Evolutionary conservation across 768 basidiomycete genomes (phyloP).

Genomic region (Stropharia rugosoannulata): DNA sequence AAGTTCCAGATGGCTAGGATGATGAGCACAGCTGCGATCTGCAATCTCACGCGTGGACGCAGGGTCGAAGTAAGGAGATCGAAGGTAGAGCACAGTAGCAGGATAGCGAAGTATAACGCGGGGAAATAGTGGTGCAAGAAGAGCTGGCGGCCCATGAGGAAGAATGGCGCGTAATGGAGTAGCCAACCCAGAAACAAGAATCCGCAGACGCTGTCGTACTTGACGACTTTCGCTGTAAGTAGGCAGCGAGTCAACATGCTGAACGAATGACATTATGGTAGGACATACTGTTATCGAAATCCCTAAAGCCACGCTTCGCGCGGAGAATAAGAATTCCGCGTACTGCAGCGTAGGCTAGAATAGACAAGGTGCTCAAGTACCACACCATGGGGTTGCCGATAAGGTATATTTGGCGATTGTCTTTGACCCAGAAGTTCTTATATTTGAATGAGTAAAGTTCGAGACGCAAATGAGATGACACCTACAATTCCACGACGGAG

Average conservation of each 20-base stretch:
- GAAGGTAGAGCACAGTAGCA: slow-evolving; percentile 75
- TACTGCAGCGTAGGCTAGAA: slow-evolving; percentile 63
- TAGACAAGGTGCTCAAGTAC: slow-evolving; percentile 79
- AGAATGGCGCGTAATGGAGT: slow-evolving; percentile 96
- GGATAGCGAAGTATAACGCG: slow-evolving; percentile 90
- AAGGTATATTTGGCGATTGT: slow-evolving; percentile 93
- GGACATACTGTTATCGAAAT: slow-evolving; percentile 86
- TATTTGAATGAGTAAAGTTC: slow-evolving; percentile 7
- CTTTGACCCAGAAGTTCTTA: slow-evolving; percentile 98
- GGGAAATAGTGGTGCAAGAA: slow-evolving; percentile 99
- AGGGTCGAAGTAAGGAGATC: slow-evolving; percentile 83
- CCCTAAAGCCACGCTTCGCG: slow-evolving; percentile 86
- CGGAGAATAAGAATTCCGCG: slow-evolving; percentile 84
- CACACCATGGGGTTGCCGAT: slow-evolving; percentile 94
- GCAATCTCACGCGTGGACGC: slow-evolving; percentile 72
- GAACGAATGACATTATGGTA: background rate
- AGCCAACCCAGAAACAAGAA: slow-evolving; percentile 93
- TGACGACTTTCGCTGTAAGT: slow-evolving; percentile 74
- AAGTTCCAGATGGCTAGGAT: slow-evolving; percentile 80
- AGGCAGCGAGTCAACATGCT: background rate
- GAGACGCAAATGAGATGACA: background rate
- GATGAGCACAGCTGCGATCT: slow-evolving; percentile 75
- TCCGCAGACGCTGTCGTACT: slow-evolving; percentile 88
- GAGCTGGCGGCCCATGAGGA: slow-evolving; percentile 93
- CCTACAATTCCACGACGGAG: slow-evolving; percentile 91